These are phyloP conservation scores for Apiotrichum gamsii DNA, from an alignment of 1,284 basidiomycete species.

Conservation along the genomic window DNA sequence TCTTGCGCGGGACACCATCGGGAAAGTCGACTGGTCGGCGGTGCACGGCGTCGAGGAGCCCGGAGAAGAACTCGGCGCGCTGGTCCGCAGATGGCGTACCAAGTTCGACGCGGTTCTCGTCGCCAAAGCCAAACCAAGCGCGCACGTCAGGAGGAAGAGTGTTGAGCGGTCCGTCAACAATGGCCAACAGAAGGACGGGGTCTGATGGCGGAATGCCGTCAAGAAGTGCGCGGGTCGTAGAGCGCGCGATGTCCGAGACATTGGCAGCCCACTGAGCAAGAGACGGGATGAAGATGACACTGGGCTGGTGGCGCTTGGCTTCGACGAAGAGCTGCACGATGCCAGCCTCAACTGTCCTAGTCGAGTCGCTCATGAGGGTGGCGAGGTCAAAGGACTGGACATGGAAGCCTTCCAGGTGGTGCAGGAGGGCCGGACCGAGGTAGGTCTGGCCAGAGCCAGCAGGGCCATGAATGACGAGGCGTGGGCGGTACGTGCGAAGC, in stretches of 20 bases:
- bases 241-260: constrained; percentile 73
- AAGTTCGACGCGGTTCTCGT: constrained; percentile 69
- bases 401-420: constrained; percentile 93
- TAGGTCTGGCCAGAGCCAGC: constrained; percentile 85
- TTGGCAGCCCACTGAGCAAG: constrained; percentile 79
- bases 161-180: constrained; percentile 70
- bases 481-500: constrained; percentile 81
- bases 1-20: constrained; percentile 77
- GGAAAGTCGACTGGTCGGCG: constrained; percentile 83
- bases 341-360: constrained; percentile 83
- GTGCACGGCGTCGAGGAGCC: constrained; percentile 61
- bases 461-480: constrained; percentile 76
- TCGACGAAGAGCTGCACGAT: constrained; percentile 96
- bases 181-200: constrained; percentile 81
- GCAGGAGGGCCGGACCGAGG: constrained; percentile 81
- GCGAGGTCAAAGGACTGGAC: constrained; percentile 90
- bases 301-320: constrained; percentile 94
- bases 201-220: constrained; percentile 85
- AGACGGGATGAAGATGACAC: constrained; percentile 89
- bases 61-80: constrained; percentile 71
- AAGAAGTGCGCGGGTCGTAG: constrained; percentile 82
- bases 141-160: constrained; percentile 76
- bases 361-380: constrained; percentile 80
- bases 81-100: constrained; percentile 53
- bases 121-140: constrained; percentile 79